These are phyloP conservation scores for Claviceps quebecensis DNA, from an alignment of 2,329 filamentous ascomycete species.

Conservation along the genomic window DNA sequence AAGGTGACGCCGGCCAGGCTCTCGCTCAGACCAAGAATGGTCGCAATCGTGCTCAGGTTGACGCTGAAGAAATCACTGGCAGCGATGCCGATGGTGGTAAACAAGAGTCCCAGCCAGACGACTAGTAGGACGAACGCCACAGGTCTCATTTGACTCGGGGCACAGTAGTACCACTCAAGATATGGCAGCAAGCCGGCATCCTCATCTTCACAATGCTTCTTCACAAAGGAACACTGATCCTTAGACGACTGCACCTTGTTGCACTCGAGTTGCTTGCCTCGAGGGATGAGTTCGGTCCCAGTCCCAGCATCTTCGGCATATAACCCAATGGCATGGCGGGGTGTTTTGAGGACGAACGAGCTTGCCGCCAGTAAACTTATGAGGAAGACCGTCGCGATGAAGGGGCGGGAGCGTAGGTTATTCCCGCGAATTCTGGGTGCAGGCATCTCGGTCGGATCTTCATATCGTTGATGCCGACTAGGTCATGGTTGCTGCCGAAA, in stretches of 20 bases:
- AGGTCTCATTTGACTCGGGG: conserved; percentile 50
- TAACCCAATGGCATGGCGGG: conserved; percentile 3
- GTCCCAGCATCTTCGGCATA: background rate
- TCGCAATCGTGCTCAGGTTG: conserved; percentile 86
- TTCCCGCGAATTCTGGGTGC: conserved; percentile 15
- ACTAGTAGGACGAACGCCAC: conserved; percentile 68
- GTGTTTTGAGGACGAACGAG: conserved; percentile 22
- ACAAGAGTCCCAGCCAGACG: conserved; percentile 75
- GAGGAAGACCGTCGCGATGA: conserved; percentile 33
- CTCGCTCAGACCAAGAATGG: conserved; percentile 82
- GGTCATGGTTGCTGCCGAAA: background rate
- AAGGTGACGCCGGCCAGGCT: conserved; percentile 94
- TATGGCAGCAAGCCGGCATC: conserved; percentile 85
- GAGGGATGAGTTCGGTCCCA: conserved; percentile 11
- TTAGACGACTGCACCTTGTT: conserved; percentile 60
- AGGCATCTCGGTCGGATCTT: conserved; percentile 9
- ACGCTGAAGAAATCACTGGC: conserved; percentile 98
- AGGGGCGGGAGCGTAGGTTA: conserved; percentile 32
- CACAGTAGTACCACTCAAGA: conserved; percentile 82
- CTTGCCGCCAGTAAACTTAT: conserved; percentile 32
- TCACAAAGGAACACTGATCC: conserved; percentile 81
- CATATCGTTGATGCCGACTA: conserved; percentile 5
- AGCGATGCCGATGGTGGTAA: conserved; percentile 93
- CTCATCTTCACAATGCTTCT: conserved; percentile 69
- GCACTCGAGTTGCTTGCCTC: conserved; percentile 41